Evolutionary conservation across 805 yeast genomes (phyloP).

Genomic region (Candida ficus): DNA sequence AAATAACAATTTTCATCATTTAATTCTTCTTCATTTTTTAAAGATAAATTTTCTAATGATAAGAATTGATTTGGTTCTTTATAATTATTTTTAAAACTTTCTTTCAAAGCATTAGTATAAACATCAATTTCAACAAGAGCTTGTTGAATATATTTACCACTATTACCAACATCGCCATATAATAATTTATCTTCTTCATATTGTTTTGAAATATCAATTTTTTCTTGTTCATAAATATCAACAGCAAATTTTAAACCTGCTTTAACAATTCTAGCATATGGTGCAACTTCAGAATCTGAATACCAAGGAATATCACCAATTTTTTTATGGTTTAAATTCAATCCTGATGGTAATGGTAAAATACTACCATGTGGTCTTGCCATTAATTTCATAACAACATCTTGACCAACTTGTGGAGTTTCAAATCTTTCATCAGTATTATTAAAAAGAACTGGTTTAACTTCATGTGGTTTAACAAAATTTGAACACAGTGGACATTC

Average conservation of each 20-base stretch:
- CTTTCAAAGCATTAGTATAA: slow-evolving; percentile 35
- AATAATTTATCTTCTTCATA: slow-evolving; percentile 52
- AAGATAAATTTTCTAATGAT: slow-evolving; percentile 13
- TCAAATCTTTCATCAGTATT: slow-evolving; percentile 50
- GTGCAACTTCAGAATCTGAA: slow-evolving; percentile 32
- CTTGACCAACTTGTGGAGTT: slow-evolving; percentile 51
- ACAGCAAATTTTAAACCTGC: slow-evolving; percentile 54
- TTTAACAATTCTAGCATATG: slow-evolving; percentile 63
- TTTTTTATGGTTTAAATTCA: slow-evolving; percentile 31
- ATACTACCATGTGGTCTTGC: slow-evolving; percentile 39
- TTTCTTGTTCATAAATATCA: slow-evolving; percentile 56
- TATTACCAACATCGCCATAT: slow-evolving; percentile 44
- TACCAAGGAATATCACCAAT: slow-evolving; percentile 54
- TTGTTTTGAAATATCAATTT: slow-evolving; percentile 44
- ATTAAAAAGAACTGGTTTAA: slow-evolving; percentile 58
- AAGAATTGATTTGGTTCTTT: slow-evolving; percentile 17
- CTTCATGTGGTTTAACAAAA: slow-evolving; percentile 45
- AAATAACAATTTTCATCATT: slow-evolving; percentile 47
- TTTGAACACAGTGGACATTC: slow-evolving; percentile 82
- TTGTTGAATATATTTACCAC: slow-evolving; percentile 44
- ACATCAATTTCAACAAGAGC: slow-evolving; percentile 54
- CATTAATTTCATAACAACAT: slow-evolving; percentile 63
- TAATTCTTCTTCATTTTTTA: slow-evolving; percentile 14
- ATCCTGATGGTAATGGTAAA: slow-evolving; percentile 45
- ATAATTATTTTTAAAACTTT: slow-evolving; percentile 25